phyloP scores from a whole-genome alignment of 345 rosid species.

The Schrenkiella parvula region DNA sequence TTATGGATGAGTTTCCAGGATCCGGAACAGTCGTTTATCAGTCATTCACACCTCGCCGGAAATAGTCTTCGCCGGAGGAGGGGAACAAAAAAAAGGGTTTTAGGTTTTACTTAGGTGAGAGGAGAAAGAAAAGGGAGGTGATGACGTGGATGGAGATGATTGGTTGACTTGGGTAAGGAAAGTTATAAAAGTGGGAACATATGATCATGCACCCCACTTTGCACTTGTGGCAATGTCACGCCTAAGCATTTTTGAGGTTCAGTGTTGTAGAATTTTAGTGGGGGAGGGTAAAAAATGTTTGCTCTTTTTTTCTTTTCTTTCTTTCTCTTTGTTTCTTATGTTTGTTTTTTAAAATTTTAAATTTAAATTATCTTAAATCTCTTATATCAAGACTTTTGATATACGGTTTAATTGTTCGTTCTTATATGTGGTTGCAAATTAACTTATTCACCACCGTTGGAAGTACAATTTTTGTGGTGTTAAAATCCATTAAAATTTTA shows the following conservation, averaged over 20 bases:
- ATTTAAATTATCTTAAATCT: constrained; percentile 10
- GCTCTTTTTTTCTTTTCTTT: not conserved
- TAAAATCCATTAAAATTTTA: not conserved
- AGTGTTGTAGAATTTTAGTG: constrained; percentile 41
- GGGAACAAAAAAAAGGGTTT: not conserved
- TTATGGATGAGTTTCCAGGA: constrained; percentile 66
- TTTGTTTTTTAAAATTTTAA: not conserved
- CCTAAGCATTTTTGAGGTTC: constrained; percentile 71
- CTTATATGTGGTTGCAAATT: constrained; percentile 2
- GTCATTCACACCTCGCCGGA: constrained; percentile 73
- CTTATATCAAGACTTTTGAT: constrained; percentile 15
- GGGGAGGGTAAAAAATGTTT: constrained; percentile 33
- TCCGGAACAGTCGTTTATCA: constrained; percentile 70
- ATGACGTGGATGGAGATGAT: constrained; percentile 45
- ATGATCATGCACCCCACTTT: constrained; percentile 96
- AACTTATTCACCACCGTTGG: not conserved
- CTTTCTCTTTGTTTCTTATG: not conserved
- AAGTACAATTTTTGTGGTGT: not conserved
- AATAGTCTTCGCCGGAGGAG: constrained; percentile 29
- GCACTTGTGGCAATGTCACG: constrained; percentile 53
- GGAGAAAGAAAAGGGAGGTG: constrained; percentile 11
- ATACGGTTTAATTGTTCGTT: constrained; percentile 7
- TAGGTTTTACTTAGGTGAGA: constrained; percentile 25
- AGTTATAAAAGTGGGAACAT: constrained; percentile 38
- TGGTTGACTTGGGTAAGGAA: constrained; percentile 45